Base-by-base conservation (phyloP, 139 green algal genomes). In the Desmodesmus armatus region DNA sequence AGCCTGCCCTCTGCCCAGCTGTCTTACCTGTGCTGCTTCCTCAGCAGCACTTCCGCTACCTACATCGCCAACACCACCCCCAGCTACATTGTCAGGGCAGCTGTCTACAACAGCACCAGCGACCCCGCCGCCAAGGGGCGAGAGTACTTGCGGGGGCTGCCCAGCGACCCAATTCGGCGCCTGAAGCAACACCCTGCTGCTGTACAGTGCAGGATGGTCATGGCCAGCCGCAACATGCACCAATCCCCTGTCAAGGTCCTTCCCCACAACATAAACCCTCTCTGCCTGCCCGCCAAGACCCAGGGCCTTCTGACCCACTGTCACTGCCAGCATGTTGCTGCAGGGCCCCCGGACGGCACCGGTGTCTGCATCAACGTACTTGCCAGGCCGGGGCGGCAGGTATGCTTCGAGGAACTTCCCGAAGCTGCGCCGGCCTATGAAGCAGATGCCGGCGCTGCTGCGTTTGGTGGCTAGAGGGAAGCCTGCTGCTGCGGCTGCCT, bases 371-470 rank as follows among this genome's bases (percentile, higher is more conserved):
- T 91, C 88, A 27, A 95, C 81, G 63, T 89, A 96, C 9, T 47
- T 19, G 3, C 93, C 94, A 25, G 88, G 72, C n/a, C 90, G 66
- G 3, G 88, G 88, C 6, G 88, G 53, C 27, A 90, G 70, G 82
- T 98, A 98, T 43, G 93, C 76, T 3, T 76, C 65, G 11, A 98
- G 86, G 81, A 98, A 98, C 3, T 92, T 84, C 49, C 78, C 91
- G 85, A 98, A 98, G 67, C 90, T 82, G 31, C 94, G 89, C 9
- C 89, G 89, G 85, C 94, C 95, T 19, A 98, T 92, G 90, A 98
- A 98, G 88, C 95, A 98, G 76, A 98, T 96, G 49, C 95, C 95
- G 2, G 91, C 86, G 78, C 91, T 96, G 87, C 86, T 93, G 67
- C 89, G 89, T n/a, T 83, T 88, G 25, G 75, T 39, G 0, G 89